Conservation (phyloP, 257 asterid species). For the Cinchona pubescens region DNA sequence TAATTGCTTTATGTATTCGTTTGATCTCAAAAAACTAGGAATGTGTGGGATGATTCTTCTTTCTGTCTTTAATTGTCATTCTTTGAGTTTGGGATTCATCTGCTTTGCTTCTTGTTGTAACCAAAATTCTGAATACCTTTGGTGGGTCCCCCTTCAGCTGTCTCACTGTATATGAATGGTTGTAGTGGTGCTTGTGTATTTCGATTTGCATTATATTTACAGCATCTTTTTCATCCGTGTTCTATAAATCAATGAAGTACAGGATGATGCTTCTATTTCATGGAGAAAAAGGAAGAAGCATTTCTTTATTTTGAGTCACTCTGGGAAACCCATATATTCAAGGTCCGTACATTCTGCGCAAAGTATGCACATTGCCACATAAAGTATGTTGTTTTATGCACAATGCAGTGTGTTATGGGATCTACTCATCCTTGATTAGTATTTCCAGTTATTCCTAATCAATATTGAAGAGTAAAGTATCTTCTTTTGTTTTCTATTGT, state of each 20-base stretch:
- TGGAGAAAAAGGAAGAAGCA: constrained; percentile 99
- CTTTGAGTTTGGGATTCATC: not conserved
- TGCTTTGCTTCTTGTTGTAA: not conserved
- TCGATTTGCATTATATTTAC: constrained; percentile 6
- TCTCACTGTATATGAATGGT: not conserved
- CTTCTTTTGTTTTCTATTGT: constrained; percentile 5
- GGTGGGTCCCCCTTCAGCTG: no score
- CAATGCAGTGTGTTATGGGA: constrained; percentile 1
- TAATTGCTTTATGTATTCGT: not conserved
- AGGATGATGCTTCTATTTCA: constrained; percentile 91
- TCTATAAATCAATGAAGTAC: constrained; percentile 38
- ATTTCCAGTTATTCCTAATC: no score
- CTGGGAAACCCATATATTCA: constrained; percentile 95
- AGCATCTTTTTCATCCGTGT: constrained; percentile 5
- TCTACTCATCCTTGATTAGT: constrained; percentile 8
- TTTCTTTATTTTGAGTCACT: constrained; percentile 82
- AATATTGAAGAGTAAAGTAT: not conserved
- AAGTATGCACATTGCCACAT: constrained; percentile 4
- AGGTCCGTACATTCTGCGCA: constrained; percentile 46
- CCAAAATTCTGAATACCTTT: not conserved
- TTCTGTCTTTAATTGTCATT: not conserved
- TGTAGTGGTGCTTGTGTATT: not conserved
- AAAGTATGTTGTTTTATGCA: not conserved
- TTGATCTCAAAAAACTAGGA: not conserved
- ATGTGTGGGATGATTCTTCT: not conserved